phyloP scores from a whole-genome alignment of 2,329 filamentous ascomycete genomes.

The Colletotrichum cereale region DNA sequence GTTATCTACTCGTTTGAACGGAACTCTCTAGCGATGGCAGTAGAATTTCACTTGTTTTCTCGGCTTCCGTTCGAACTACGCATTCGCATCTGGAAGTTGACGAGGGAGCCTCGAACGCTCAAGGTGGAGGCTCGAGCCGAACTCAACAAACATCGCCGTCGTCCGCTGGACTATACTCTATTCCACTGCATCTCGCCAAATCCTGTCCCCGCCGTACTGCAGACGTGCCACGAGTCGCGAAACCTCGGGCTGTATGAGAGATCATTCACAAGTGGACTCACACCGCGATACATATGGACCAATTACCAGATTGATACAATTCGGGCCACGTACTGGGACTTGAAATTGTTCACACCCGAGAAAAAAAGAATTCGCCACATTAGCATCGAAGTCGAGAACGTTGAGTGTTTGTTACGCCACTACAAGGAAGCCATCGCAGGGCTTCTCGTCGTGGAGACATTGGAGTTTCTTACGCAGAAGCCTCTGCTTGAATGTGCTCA shows the following conservation, averaged over 20 bases:
- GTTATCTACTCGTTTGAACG: fast-evolving
- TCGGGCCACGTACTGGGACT: neutral
- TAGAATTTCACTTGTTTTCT: neutral
- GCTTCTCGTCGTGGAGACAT: neutral
- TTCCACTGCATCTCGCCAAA: neutral
- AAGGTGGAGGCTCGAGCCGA: neutral
- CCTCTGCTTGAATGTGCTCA: neutral
- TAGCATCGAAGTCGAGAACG: neutral
- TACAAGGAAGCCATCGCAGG: neutral
- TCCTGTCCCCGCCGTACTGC: neutral
- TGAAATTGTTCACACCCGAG: neutral
- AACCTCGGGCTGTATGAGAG: neutral
- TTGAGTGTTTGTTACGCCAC: neutral
- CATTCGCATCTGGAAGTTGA: neutral
- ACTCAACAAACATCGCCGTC: conserved; percentile 5
- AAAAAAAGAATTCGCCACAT: neutral
- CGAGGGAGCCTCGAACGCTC: neutral
- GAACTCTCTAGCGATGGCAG: neutral
- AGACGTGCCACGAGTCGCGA: neutral
- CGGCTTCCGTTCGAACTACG: neutral
- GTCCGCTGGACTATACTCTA: neutral
- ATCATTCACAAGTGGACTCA: neutral
- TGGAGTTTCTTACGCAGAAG: neutral
- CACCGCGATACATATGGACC: neutral
- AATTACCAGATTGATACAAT: neutral